Evolutionary conservation across 2,329 filamentous ascomycete species (phyloP), one percentile per base, ranked within the genome.

Genomic region (Anisogramma anomala): DNA sequence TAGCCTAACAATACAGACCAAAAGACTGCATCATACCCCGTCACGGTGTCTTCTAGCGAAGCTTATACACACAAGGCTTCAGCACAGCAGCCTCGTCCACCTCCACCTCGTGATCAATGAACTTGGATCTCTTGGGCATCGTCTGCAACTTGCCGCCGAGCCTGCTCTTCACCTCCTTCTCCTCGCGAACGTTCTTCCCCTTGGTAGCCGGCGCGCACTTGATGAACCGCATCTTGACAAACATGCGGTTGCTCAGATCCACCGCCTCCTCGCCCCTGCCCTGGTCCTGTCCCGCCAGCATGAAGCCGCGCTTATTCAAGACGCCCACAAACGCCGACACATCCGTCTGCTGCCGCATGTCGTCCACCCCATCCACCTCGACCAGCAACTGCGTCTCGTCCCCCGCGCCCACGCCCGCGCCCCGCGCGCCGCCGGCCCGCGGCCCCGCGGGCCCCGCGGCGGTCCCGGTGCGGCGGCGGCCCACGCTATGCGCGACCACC

Each of bases 21-120:
- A n/a, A n/a, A n/a, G n/a, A n/a, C n/a, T n/a, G n/a, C n/a, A n/a
- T n/a, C n/a, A 36, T 14, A 17, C 11, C 3, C 3, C 15, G 28
- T 17, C 3, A 8, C 18, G 7, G 10, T 17, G 15, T n/a, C 25
- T 34, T 15, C 57, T 69, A 93, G 53, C 89, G 75, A 51, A 88
- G 74, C 67, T 96, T 96, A 64, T 96, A 96, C 47, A 96, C 78
- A 65, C 91, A 96, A 14, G 91, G 91, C 68, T 96, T 96, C 52
- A 98, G 62, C 42, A 89, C 70, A 23, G 58, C 63, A 39, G 66
- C 65, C 57, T 81, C 84, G 50, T 81, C 77, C 4, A 69, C 69
- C 50, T 79, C 77, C 47, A 74, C 71, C 1, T 69, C 69, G 35
- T 69, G 67, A 43, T 74, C 77, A 43, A 79, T 64, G 54, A 79